Conservation (phyloP, 129 eudicot species). For the Ambrosia artemisiifolia region DNA sequence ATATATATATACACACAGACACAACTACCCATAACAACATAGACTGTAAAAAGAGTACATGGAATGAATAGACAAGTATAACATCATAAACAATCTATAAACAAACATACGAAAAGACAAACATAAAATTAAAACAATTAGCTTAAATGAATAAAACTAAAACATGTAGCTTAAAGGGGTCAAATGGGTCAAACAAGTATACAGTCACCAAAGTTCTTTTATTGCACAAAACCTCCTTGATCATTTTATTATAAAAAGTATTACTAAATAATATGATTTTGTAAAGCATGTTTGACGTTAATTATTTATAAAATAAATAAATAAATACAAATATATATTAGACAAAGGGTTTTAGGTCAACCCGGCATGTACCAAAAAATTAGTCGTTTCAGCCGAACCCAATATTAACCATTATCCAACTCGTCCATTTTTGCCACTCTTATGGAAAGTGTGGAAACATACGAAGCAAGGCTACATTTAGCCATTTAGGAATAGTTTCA, state of each 20-base stretch:
- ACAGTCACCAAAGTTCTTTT: neutral
- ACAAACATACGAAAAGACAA: too few species aligned
- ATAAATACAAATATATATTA: too few species aligned
- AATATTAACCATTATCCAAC: neutral
- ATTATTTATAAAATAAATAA: too few species aligned
- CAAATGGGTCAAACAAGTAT: neutral
- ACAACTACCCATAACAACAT: too few species aligned
- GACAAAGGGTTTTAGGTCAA: neutral
- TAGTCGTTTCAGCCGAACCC: neutral
- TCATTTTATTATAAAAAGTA: too few species aligned
- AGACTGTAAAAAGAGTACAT: too few species aligned
- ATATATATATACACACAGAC: too few species aligned
- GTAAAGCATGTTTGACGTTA: too few species aligned
- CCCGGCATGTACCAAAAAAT: neutral
- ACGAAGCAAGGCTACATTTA: conserved; percentile 6
- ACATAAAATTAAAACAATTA: too few species aligned
- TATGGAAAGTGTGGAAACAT: neutral
- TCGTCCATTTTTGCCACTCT: neutral
- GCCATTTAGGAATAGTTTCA: neutral
- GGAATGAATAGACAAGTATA: too few species aligned
- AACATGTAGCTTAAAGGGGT: neutral
- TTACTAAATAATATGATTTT: neutral
- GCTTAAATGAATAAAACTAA: neutral
- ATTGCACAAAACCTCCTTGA: neutral
- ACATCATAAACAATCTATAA: too few species aligned